These are phyloP conservation scores for Pestalotiopsis sp. DNA, from an alignment of 2,329 filamentous ascomycete genomes.

Conservation along the genomic window DNA sequence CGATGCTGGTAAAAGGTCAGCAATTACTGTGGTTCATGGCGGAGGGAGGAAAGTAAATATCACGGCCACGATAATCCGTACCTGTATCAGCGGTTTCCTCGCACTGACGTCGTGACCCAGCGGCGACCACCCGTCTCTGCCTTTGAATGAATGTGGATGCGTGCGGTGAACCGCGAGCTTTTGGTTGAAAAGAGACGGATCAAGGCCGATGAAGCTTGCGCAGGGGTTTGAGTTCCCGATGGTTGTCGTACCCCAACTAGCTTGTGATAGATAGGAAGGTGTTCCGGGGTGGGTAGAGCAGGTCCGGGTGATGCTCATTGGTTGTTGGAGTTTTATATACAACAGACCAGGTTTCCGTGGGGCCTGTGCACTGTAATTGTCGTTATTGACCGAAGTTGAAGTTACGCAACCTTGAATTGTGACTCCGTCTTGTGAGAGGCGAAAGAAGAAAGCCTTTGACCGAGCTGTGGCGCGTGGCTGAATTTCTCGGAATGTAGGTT, in stretches of 20 bases:
- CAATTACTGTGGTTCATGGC: background rate
- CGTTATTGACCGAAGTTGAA: background rate
- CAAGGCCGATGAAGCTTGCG: background rate
- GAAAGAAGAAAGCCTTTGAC: background rate
- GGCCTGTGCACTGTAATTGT: background rate
- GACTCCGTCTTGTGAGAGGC: background rate
- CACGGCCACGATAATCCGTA: background rate
- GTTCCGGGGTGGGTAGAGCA: background rate
- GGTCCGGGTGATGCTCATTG: background rate
- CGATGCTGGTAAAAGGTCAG: background rate
- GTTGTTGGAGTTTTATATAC: background rate
- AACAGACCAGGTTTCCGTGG: background rate
- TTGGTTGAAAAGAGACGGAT: background rate
- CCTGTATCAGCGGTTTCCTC: background rate
- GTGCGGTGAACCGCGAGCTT: background rate
- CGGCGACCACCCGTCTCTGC: background rate
- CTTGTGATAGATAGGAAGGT: background rate
- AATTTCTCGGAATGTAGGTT: background rate
- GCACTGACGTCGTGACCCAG: background rate
- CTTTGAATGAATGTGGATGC: background rate
- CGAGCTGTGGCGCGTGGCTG: background rate
- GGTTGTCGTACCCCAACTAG: background rate
- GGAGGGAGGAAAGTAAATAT: background rate
- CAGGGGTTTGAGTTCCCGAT: background rate
- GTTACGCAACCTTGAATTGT: background rate